phyloP scores from a whole-genome alignment of 1,284 basidiomycete species.

The Athelia psychrophila region DNA sequence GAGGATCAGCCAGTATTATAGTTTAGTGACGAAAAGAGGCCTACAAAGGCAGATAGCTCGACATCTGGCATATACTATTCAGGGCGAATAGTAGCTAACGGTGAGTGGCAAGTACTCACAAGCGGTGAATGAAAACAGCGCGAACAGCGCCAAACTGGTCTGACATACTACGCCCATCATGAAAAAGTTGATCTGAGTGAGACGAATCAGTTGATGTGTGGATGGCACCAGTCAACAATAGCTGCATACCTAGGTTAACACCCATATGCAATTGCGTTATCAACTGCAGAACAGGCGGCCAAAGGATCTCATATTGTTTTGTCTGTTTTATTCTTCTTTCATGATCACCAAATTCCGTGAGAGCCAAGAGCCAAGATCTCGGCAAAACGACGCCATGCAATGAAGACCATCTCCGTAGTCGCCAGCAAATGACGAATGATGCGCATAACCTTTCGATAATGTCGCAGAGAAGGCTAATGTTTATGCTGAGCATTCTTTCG shows the following conservation, averaged over 20 bases:
- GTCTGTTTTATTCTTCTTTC: not conserved
- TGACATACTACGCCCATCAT: not conserved
- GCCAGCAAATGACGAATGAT: not conserved
- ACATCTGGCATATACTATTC: not conserved
- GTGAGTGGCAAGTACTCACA: not conserved
- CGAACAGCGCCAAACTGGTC: not conserved
- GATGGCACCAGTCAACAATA: not conserved
- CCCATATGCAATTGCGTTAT: not conserved
- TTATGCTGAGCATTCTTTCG: not conserved
- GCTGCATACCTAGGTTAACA: not conserved
- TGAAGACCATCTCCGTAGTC: not conserved
- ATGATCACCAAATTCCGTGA: not conserved
- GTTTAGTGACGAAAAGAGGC: not conserved
- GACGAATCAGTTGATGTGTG: not conserved
- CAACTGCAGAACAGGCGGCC: not conserved
- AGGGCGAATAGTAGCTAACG: not conserved
- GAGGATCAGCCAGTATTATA: not conserved
- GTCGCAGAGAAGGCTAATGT: slow-evolving; percentile 1
- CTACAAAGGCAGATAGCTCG: not conserved
- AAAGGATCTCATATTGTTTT: not conserved
- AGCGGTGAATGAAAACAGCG: not conserved
- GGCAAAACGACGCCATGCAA: not conserved
- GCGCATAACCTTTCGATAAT: not conserved
- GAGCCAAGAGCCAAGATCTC: not conserved
- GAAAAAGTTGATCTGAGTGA: not conserved